Evolutionary conservation across 1,139 yeast species (phyloP).

Genomic region (Debaryomyces nepalensis): DNA sequence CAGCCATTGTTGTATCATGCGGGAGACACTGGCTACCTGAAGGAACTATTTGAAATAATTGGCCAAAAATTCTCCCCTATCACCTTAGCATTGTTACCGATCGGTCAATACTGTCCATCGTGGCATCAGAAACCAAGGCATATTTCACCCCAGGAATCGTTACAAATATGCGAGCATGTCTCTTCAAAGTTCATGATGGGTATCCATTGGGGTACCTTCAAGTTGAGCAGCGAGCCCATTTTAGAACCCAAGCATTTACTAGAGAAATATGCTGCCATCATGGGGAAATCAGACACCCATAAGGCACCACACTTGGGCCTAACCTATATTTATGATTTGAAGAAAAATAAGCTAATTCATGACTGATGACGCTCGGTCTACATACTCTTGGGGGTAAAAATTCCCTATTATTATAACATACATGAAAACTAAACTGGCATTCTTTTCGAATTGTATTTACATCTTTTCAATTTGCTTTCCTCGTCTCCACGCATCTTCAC

Average conservation of each 20-base stretch:
- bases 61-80: constrained; percentile 67
- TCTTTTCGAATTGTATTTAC: constrained; percentile 6
- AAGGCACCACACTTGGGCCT: constrained; percentile 48
- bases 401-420: constrained; percentile 10
- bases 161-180: constrained; percentile 67
- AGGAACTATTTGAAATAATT: constrained; percentile 69
- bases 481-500: constrained; percentile 8
- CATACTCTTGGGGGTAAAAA: no score
- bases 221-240: constrained; percentile 84
- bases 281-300: constrained; percentile 27
- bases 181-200: constrained; percentile 72
- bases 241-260: constrained; percentile 70
- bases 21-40: constrained; percentile 90
- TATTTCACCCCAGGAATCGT: constrained; percentile 78
- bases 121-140: constrained; percentile 95
- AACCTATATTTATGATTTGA: constrained; percentile 43
- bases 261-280: constrained; percentile 26
- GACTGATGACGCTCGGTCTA: neutral
- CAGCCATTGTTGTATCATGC: constrained; percentile 83
- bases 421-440: constrained; percentile 3
- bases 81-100: constrained; percentile 76
- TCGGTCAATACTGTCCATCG: constrained; percentile 93
- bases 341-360: constrained; percentile 16
- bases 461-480: constrained; percentile 4
- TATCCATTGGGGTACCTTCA: constrained; percentile 96